Base-by-base conservation (phyloP, 2,329 filamentous ascomycete genomes). In the Fusarium clavum region DNA sequence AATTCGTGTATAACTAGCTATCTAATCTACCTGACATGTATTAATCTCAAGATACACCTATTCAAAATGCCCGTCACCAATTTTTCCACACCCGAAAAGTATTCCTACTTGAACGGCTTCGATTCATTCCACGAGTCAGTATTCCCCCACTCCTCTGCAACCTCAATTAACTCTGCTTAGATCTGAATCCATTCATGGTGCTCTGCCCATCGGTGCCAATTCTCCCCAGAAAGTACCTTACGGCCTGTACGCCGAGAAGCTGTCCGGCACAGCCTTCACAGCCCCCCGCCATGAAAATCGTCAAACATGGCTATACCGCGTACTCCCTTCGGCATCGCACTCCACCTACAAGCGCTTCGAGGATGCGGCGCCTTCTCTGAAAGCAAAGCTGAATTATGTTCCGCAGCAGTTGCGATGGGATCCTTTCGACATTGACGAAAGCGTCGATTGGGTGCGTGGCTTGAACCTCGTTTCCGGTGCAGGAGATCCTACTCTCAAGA, bases 401-500 rank as follows among this genome's bases (percentile, higher is more conserved):
- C 93, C 93, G 1, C 94, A 95, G 73, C 93, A 96, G 80, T 83
- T 96, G 18, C 88, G 93, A 68, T 97, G 93, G 93, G 90, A 93
- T 73, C 92, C 86, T 0, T 94, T 94, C 77, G 90, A 94, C 76
- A 83, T 94, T 56, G 89, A 93, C 67, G 85, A 91, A 76, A 56
- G 77, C 0, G 80, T 81, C 5, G 84, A 88, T 68, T 90, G 88
- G 58, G 82, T 89, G 32, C 80, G 81, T 5, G 84, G 85, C 2
- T 80, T 94, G 66, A 88, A 91, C 64, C 85, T 94, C 16, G 84
- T 97, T 3, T 92, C 92, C 1, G 93, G 93, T 10, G 91, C 93
- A 0, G 94, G 94, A 12, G 91, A 96, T 73, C 90, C 93, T 0
- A 91, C 91, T 0, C 86, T 91, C 77, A 97, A 97, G 81, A 84